Conservation (phyloP, 805 yeast genomes). For the Saccharomycopsis fermentans region DNA sequence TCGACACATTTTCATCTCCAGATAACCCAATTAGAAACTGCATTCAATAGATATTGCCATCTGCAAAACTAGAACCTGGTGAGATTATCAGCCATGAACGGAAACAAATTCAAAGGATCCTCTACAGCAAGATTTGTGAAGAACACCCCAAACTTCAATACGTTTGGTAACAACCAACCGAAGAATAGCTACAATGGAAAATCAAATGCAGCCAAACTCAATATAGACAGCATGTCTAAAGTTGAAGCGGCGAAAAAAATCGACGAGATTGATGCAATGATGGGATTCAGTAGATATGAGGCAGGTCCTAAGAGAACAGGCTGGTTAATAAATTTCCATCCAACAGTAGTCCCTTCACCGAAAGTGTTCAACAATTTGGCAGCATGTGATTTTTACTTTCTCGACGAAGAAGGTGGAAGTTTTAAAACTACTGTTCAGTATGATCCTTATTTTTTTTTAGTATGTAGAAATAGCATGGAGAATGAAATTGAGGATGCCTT, state of each 20-base stretch:
- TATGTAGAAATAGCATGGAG: slow-evolving; percentile 41
- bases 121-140: slow-evolving; percentile 44
- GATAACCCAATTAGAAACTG: no score
- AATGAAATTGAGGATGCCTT: slow-evolving; percentile 80
- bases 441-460: slow-evolving; percentile 79
- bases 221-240: slow-evolving; percentile 19
- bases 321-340: slow-evolving; percentile 93
- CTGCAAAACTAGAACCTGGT: no score
- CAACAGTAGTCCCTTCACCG: slow-evolving; percentile 52
- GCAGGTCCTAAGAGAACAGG: slow-evolving; percentile 67
- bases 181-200: slow-evolving; percentile 17
- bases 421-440: slow-evolving; percentile 77
- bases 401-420: slow-evolving; percentile 94
- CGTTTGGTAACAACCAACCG: slow-evolving; percentile 14
- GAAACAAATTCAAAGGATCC: slow-evolving; percentile 34
- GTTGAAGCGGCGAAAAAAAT: slow-evolving; percentile 46
- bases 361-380: slow-evolving; percentile 59
- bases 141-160: slow-evolving; percentile 22
- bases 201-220: slow-evolving; percentile 29
- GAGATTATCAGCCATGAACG: not conserved
- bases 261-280: slow-evolving; percentile 62
- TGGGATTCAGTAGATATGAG: slow-evolving; percentile 83
- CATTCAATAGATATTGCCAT: no score
- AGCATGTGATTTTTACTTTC: slow-evolving; percentile 88
- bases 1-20: no score